phyloP scores from a whole-genome alignment of 2,329 filamentous ascomycete genomes.

The Fusarium succisae region DNA sequence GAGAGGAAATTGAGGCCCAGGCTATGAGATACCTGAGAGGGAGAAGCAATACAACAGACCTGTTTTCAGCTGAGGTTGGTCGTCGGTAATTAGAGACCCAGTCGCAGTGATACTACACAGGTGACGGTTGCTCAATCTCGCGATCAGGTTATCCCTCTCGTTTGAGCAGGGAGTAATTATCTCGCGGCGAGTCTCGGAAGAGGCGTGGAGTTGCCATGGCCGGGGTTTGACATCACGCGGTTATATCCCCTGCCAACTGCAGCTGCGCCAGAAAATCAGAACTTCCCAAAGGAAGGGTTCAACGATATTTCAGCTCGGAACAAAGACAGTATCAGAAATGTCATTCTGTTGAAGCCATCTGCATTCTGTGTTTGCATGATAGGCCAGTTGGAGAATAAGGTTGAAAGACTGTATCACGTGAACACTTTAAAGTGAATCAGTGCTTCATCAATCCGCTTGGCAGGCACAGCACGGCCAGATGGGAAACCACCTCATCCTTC shows the following conservation, averaged over 20 bases:
- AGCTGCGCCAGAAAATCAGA: not conserved
- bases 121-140: not conserved
- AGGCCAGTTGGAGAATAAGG: not conserved
- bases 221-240: conserved; percentile 11
- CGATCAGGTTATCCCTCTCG: conserved; percentile 9
- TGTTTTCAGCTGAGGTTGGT: not conserved
- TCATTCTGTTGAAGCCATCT: not conserved
- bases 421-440: not conserved
- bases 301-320: too few species aligned
- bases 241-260: conserved; percentile 3
- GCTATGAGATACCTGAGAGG: conserved; percentile 15
- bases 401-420: conserved; percentile 5
- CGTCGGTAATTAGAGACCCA: conserved; percentile 3
- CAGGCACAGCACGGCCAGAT: conserved; percentile 9
- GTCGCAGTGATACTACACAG: conserved; percentile 13
- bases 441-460: not conserved
- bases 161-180: conserved; percentile 3
- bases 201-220: not conserved
- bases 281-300: not conserved
- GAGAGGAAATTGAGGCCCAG: not conserved
- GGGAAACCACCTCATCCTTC: not conserved
- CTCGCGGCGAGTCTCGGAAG: conserved; percentile 14
- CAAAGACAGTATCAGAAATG: not conserved
- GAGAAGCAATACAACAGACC: conserved; percentile 11
- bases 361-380: not conserved